Conservation (phyloP, 106 monocot genomes). For the Vanilla planifolia region DNA sequence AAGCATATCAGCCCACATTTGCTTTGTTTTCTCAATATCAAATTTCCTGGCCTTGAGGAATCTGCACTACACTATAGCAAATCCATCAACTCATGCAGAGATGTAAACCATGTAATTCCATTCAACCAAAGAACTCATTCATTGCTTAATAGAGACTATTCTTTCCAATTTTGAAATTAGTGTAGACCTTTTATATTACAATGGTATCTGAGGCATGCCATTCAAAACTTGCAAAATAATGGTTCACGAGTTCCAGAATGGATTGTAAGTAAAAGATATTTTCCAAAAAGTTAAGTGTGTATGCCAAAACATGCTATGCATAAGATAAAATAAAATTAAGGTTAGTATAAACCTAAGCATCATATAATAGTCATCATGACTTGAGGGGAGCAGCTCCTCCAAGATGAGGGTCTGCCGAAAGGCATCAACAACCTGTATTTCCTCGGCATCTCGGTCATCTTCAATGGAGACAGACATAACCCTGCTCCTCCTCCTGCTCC, state of each 20-base stretch:
- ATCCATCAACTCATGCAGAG: no score
- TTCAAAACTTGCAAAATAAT: no score
- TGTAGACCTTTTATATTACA: no score
- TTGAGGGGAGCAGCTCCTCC: conserved; percentile 59
- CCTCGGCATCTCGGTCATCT: conserved; percentile 63
- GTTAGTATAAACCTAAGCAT: conserved; percentile 40
- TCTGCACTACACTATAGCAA: no score
- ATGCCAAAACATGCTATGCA: no score
- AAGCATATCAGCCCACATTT: conserved; percentile 55
- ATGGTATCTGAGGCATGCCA: no score
- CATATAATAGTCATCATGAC: conserved; percentile 71
- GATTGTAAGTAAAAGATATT: no score
- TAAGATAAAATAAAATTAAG: no score
- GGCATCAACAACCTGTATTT: conserved; percentile 59
- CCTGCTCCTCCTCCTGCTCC: conserved; percentile 47
- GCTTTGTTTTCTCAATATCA: conserved; percentile 37
- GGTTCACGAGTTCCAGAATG: no score
- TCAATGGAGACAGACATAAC: conserved; percentile 56
- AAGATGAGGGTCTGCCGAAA: conserved; percentile 64
- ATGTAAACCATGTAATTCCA: no score
- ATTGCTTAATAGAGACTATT: not conserved
- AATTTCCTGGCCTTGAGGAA: conserved; percentile 50
- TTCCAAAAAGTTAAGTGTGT: no score
- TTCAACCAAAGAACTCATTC: not conserved
- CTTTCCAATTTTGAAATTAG: no score